Conservation (phyloP, 345 rosid species). For the Eucalyptus lansdowneana region DNA sequence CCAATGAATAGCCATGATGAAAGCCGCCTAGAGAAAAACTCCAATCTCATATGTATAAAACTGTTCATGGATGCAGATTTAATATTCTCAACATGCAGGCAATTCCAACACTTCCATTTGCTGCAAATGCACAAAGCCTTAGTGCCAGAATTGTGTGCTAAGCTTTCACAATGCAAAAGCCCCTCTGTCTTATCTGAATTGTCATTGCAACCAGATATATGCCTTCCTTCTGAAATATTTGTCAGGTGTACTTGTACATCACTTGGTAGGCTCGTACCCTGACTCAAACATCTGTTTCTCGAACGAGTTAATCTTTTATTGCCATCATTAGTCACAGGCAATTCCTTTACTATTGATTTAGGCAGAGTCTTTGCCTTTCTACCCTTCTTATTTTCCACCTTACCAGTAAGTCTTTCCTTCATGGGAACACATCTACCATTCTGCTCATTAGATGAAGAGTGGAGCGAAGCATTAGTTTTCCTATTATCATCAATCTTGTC, state of each 20-base stretch:
- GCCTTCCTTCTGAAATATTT: not conserved
- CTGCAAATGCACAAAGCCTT: constrained; percentile 45
- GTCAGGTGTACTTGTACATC: constrained; percentile 9
- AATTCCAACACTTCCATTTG: constrained; percentile 41
- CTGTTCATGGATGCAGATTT: constrained; percentile 36
- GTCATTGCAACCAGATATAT: not conserved
- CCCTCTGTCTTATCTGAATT: constrained; percentile 5
- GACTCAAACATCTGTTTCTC: constrained; percentile 40
- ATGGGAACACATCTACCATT: not conserved
- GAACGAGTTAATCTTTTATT: constrained; percentile 66
- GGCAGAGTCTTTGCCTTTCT: constrained; percentile 17
- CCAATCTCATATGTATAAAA: constrained; percentile 48
- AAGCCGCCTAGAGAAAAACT: constrained; percentile 50
- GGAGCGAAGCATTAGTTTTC: not conserved
- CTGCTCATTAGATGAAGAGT: not conserved
- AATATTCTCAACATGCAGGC: constrained; percentile 28
- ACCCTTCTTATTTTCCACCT: not conserved
- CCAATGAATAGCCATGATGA: constrained; percentile 39
- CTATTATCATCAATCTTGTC: not conserved
- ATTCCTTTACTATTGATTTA: constrained; percentile 26
- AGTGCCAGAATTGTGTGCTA: constrained; percentile 1
- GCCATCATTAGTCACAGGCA: constrained; percentile 15
- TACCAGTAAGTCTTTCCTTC: not conserved
- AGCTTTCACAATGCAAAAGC: constrained; percentile 8
- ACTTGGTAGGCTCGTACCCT: constrained; percentile 6